phyloP scores from a whole-genome alignment of 1,139 yeast species.

The Maudiozyma humilis region DNA sequence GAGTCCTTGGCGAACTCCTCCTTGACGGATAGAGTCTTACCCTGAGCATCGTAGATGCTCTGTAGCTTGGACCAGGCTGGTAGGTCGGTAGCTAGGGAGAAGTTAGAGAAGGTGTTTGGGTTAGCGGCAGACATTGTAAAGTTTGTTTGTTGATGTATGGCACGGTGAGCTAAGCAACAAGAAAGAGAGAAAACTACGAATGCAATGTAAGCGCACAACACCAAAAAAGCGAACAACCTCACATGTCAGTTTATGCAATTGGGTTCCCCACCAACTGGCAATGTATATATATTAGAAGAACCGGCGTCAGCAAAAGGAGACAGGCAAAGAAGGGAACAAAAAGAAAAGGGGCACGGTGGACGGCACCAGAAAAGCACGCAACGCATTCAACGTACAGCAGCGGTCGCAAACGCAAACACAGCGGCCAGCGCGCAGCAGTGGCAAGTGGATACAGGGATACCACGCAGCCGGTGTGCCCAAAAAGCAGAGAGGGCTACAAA shows the following conservation, averaged over 20 bases:
- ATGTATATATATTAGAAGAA: no score
- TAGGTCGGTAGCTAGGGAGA: conserved; percentile 64
- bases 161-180: not conserved
- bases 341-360: not conserved
- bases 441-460: no score
- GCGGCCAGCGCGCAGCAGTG: no score
- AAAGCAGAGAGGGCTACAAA: no score
- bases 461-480: no score
- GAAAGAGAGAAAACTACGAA: not conserved
- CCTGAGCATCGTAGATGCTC: conserved; percentile 55
- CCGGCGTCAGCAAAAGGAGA: not conserved
- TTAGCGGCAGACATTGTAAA: conserved; percentile 6
- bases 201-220: not conserved
- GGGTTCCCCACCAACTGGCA: no score
- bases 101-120: conserved; percentile 35
- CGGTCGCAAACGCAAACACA: no score
- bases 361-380: not conserved
- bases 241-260: no score
- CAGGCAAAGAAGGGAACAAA: not conserved
- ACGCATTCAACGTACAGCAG: no score
- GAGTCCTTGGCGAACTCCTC: conserved; percentile 72
- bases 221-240: no score
- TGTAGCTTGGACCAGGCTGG: conserved; percentile 82
- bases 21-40: conserved; percentile 62
- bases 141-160: not conserved